Evolutionary conservation across 257 asterid species (phyloP).

Genomic region (Salvia miltiorrhiza): DNA sequence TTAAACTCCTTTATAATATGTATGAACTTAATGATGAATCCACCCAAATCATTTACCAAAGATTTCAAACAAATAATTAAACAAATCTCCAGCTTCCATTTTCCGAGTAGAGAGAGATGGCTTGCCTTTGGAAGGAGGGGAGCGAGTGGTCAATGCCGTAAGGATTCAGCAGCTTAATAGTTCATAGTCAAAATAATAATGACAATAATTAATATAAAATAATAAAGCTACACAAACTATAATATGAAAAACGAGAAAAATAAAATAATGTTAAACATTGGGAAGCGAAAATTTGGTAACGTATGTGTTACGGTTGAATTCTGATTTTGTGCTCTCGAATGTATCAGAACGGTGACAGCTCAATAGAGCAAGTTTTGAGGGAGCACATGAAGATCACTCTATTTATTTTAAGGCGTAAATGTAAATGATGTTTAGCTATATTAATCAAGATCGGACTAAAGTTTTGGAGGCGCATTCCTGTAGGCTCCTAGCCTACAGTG

Average conservation of each 20-base stretch:
- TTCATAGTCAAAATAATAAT: slow-evolving; percentile 14
- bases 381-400: slow-evolving; percentile 25
- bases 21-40: neutral
- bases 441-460: too few relatives aligned
- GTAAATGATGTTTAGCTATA: too few relatives aligned
- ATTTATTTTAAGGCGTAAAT: neutral
- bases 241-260: neutral
- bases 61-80: neutral
- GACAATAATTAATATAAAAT: neutral
- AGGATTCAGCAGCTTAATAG: slow-evolving; percentile 28
- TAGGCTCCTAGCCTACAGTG: too few relatives aligned
- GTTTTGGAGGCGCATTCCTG: too few relatives aligned
- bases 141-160: slow-evolving; percentile 40
- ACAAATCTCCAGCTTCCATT: neutral
- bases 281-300: slow-evolving; percentile 38
- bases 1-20: neutral
- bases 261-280: slow-evolving; percentile 12
- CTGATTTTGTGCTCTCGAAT: slow-evolving; percentile 33
- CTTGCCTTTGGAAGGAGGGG: neutral
- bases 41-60: neutral
- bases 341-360: slow-evolving; percentile 34
- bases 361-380: slow-evolving; percentile 16
- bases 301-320: slow-evolving; percentile 44
- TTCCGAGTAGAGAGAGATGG: neutral
- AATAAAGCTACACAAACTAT: neutral